Evolutionary conservation across 768 basidiomycete species (phyloP).

Genomic region (Leccinum longicurvipes): DNA sequence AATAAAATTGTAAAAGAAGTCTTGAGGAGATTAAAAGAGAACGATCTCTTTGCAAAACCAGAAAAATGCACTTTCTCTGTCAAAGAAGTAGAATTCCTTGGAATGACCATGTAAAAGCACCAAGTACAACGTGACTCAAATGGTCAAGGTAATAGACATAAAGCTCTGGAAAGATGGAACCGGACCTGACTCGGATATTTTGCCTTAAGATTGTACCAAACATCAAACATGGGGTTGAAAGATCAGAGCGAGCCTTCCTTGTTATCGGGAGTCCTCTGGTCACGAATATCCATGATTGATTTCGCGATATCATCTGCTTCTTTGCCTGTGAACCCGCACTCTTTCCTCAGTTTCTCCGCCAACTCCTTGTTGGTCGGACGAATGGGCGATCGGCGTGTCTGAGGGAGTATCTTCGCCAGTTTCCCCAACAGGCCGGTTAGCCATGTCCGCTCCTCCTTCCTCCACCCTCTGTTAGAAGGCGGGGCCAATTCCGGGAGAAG

Average conservation of each 20-base stretch:
- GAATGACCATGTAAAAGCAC: not conserved
- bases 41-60: too few relatives aligned
- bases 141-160: not conserved
- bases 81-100: too few relatives aligned
- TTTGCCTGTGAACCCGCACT: constrained; percentile 17
- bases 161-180: not conserved
- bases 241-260: not conserved
- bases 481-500: constrained; percentile 12
- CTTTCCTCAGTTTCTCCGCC: constrained; percentile 7
- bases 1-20: too few relatives aligned
- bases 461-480: constrained; percentile 10
- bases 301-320: constrained; percentile 18
- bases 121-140: not conserved
- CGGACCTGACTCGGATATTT: not conserved
- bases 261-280: not conserved
- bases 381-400: not conserved
- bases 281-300: constrained; percentile 13
- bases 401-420: constrained; percentile 18
- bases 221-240: too few relatives aligned
- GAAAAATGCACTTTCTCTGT: too few relatives aligned
- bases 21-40: too few relatives aligned
- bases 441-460: constrained; percentile 17
- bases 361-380: constrained; percentile 9
- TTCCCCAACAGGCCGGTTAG: constrained; percentile 17
- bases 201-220: not conserved